Evolutionary conservation across 345 rosid genomes (phyloP).

Genomic region (Linum trigynum): DNA sequence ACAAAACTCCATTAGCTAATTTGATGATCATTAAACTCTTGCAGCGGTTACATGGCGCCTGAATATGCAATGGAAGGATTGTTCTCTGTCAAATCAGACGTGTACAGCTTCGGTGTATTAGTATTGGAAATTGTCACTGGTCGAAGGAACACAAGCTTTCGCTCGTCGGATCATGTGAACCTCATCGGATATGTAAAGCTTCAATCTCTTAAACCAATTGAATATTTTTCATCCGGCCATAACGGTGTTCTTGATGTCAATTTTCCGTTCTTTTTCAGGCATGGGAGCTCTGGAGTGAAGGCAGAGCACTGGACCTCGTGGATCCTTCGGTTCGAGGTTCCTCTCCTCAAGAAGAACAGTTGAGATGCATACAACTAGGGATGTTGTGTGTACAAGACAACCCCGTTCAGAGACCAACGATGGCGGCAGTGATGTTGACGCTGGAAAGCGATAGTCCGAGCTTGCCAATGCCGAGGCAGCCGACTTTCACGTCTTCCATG

Average conservation of each 20-base stretch:
- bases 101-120: constrained; percentile 10
- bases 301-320: background rate
- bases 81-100: constrained; percentile 14
- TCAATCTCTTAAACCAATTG: background rate
- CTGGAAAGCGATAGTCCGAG: constrained; percentile 9
- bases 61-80: constrained; percentile 13
- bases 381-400: constrained; percentile 11
- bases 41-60: constrained; percentile 17
- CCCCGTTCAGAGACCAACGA: constrained; percentile 5
- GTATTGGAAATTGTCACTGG: constrained; percentile 10
- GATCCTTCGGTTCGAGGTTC: background rate
- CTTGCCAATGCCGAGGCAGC: background rate
- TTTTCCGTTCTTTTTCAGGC: background rate
- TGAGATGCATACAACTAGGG: constrained; percentile 5
- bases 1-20: too few species aligned
- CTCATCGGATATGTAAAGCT: constrained; percentile 6
- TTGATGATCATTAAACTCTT: background rate
- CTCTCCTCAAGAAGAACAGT: background rate
- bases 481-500: background rate
- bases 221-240: background rate
- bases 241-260: background rate
- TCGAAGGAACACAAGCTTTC: constrained; percentile 6
- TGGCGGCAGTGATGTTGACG: constrained; percentile 12
- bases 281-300: constrained; percentile 18
- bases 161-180: background rate